A percentile compares a stretch with the other conserved stretches of the same genome.
phyloP scores from a whole-genome alignment of 2,329 filamentous ascomycete species.

The Leptosphaerulina australis region DNA sequence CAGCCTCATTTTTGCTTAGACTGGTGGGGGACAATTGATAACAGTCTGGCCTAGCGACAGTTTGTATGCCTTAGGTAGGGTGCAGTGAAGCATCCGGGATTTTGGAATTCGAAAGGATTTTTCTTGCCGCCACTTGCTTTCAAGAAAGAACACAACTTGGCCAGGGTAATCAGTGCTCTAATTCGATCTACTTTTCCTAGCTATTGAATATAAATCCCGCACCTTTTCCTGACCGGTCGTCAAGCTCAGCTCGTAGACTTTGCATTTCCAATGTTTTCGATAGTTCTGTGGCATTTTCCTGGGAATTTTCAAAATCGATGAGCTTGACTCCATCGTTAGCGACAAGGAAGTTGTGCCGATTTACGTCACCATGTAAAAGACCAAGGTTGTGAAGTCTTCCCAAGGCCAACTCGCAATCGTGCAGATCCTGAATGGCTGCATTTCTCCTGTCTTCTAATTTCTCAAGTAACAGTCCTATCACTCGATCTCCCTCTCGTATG shows the following conservation, averaged over 20 bases:
- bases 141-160: too few relatives aligned
- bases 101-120: too few relatives aligned
- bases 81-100: too few relatives aligned
- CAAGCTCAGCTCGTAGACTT: slow-evolving; percentile 36
- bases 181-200: too few relatives aligned
- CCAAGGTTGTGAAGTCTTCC: slow-evolving; percentile 27
- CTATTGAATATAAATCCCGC: slow-evolving; percentile 18
- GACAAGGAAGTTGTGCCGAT: slow-evolving; percentile 50
- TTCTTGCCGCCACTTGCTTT: too few relatives aligned
- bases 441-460: slow-evolving; percentile 39
- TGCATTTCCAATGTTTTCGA: slow-evolving; percentile 38
- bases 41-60: too few relatives aligned
- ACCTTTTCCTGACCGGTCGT: slow-evolving; percentile 42
- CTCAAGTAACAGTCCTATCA: slow-evolving; percentile 48
- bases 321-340: slow-evolving; percentile 34
- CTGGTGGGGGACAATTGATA: too few relatives aligned
- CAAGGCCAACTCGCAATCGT: slow-evolving; percentile 31
- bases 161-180: too few relatives aligned
- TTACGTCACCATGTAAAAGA: slow-evolving; percentile 48
- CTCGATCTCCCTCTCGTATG: slow-evolving; percentile 44
- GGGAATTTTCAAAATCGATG: slow-evolving; percentile 42
- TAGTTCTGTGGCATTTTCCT: slow-evolving; percentile 23
- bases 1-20: too few relatives aligned
- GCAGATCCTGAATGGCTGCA: slow-evolving; percentile 37
- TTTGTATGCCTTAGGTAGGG: too few relatives aligned